Evolutionary conservation across 2,329 filamentous ascomycete species (phyloP), one percentile per base, ranked within the genome.

Genomic region (Seiridium unicorne): DNA sequence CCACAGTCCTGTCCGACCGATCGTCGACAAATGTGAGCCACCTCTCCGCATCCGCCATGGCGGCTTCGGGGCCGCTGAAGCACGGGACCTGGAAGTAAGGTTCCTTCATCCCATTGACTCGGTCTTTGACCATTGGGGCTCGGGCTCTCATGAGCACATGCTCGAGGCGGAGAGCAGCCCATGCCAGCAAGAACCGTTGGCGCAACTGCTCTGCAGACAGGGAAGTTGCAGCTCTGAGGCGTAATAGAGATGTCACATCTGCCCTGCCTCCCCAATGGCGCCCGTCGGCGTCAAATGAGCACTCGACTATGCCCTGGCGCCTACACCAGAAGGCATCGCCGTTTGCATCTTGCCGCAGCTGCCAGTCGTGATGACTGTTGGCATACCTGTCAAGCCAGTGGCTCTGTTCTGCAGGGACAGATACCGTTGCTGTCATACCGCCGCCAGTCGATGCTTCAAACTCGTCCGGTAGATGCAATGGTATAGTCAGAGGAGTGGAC

Each of bases 201-300:
- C 55, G 65, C 5, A 68, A 57, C 5, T 58, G 56, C 6, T 58
- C 40, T 31, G 26, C 44, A 4, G 63, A 61, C 5, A 67, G 54
- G 10, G 59, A 49, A 8, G 66, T 67, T 13, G 60, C 60, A 35
- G 65, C 40, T 26, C 59, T 56, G n/a, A 62, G 44, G 3, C 44
- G 60, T 13, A 68, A 55, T 44, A 65, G 56, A 11, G 62, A 36
- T 35, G 62, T 68, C 31, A 69, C 58, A 46, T 69, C 67, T 11
- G 66, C 66, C 42, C 66, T 61, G 13, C 67, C 67, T 13, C 62
- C 65, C 35, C 64, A 62, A 48, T 68, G 65, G 18, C 60, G 61
- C 10, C 66, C 67, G 51, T 69, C 67, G 3, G 61, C 38, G 59
- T 69, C 65, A 60, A 69, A 69, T n/a, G 58, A 57, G n/a, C 61